These are phyloP conservation scores for Pterula multifida DNA, from an alignment of 1,284 basidiomycete species.

Conservation along the genomic window DNA sequence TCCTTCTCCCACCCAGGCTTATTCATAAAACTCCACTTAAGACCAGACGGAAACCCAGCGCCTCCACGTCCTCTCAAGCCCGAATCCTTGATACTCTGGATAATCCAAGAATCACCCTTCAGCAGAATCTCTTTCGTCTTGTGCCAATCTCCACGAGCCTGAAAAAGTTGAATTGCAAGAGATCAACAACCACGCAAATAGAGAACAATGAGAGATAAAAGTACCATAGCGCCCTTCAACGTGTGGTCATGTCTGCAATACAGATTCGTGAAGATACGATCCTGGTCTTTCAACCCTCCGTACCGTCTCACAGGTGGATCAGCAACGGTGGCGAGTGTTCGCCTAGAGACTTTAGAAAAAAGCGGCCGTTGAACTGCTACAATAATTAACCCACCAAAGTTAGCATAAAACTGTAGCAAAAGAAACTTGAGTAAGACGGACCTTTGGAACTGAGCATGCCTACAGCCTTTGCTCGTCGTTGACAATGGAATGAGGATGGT, in stretches of 20 bases:
- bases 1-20: conserved; percentile 98
- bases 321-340: conserved; percentile 62
- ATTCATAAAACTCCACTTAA: conserved; percentile 99
- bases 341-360: neutral
- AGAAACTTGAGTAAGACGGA: neutral
- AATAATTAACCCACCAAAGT: neutral
- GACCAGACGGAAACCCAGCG: conserved; percentile 92
- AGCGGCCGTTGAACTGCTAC: neutral
- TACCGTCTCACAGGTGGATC: conserved; percentile 77
- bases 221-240: conserved; percentile 77
- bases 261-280: conserved; percentile 86
- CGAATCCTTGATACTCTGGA: conserved; percentile 91
- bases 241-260: conserved; percentile 81
- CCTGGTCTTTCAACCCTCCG: conserved; percentile 88
- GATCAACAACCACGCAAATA: neutral
- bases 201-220: conserved; percentile 11
- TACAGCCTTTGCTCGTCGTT: neutral
- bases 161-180: conserved; percentile 7
- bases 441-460: neutral
- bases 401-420: neutral
- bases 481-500: too few species aligned
- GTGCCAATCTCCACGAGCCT: conserved; percentile 97
- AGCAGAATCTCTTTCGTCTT: conserved; percentile 90
- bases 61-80: conserved; percentile 94
- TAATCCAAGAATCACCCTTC: conserved; percentile 97